Conservation (phyloP, 352 stramenopile genomes). For the Paralagenidium karlingii region DNA sequence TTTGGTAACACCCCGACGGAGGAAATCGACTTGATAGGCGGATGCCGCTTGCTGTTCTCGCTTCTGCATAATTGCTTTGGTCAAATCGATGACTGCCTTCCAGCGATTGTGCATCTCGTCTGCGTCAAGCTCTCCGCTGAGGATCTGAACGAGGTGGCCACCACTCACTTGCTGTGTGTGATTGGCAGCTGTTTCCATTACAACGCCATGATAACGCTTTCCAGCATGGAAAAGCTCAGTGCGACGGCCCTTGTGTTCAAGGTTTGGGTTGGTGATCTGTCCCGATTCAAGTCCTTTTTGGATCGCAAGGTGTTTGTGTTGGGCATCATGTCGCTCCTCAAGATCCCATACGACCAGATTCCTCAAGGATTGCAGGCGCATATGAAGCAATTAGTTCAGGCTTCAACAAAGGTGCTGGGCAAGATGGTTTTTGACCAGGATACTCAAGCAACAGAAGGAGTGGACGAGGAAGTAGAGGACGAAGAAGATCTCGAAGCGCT, state of each 20-base stretch:
- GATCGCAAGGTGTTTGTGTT: conserved; percentile 90
- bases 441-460: too few relatives aligned
- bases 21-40: conserved; percentile 61
- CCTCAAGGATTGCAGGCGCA: conserved; percentile 76
- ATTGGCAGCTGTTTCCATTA: conserved; percentile 89
- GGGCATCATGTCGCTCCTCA: conserved; percentile 85
- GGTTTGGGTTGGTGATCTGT: conserved; percentile 85
- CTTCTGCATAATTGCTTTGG: conserved; percentile 77
- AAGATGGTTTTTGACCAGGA: conserved; percentile 33
- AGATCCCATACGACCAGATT: conserved; percentile 72
- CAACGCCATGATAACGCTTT: conserved; percentile 84
- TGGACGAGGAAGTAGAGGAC: conserved; percentile 33
- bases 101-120: conserved; percentile 56
- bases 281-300: conserved; percentile 70
- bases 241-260: conserved; percentile 84
- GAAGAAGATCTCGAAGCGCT: conserved; percentile 70
- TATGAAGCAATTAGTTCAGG: conserved; percentile 78
- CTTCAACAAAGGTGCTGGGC: conserved; percentile 76
- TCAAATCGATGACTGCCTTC: conserved; percentile 66
- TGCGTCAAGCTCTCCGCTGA: conserved; percentile 35
- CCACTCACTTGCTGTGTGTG: conserved; percentile 81
- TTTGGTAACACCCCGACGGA: conserved; percentile 47
- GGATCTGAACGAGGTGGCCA: conserved; percentile 51
- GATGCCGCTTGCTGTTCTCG: conserved; percentile 63
- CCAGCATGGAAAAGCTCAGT: conserved; percentile 78